These are phyloP conservation scores for Talaromyces islandicus DNA, from an alignment of 2,329 filamentous ascomycete species.

Conservation along the genomic window DNA sequence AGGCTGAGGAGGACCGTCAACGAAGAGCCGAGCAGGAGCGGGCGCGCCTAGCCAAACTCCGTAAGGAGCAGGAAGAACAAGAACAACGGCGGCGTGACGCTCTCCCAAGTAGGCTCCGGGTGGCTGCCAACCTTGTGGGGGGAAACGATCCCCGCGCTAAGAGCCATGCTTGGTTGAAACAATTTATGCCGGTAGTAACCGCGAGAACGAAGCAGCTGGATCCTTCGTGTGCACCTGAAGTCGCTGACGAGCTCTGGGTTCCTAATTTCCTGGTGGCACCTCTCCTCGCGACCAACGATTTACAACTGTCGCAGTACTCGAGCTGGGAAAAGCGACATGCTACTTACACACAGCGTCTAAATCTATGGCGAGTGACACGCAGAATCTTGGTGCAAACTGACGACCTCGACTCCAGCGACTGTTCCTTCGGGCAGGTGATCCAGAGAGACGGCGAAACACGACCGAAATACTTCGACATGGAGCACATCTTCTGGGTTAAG, in stretches of 20 bases:
- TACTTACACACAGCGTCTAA: conserved; percentile 37
- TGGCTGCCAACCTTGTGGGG: conserved; percentile 40
- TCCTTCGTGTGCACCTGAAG: conserved; percentile 26
- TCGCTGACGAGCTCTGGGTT: conserved; percentile 42
- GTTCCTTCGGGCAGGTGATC: conserved; percentile 33
- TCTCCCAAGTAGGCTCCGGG: conserved; percentile 40
- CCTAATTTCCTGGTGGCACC: conserved; percentile 45
- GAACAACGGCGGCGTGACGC: conserved; percentile 42
- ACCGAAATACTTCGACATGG: conserved; percentile 44
- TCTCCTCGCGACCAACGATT: conserved; percentile 44
- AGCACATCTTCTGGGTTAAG: conserved; percentile 48
- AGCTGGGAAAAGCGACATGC: conserved; percentile 41
- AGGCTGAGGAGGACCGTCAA: conserved; percentile 42
- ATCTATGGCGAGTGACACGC: conserved; percentile 44
- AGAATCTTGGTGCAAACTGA: conserved; percentile 40
- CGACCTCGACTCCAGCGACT: conserved; percentile 29
- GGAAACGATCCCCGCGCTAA: conserved; percentile 37
- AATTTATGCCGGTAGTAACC: conserved; percentile 42
- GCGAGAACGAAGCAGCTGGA: conserved; percentile 40
- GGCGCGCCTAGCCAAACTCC: conserved; percentile 36
- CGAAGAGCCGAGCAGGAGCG: conserved; percentile 38
- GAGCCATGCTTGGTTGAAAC: conserved; percentile 37
- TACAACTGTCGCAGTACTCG: conserved; percentile 43
- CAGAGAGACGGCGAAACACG: conserved; percentile 37
- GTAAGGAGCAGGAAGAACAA: conserved; percentile 39